Evolutionary conservation across 164 flowering plant genomes (phyloP).

Genomic region (Tetracentron sinense): DNA sequence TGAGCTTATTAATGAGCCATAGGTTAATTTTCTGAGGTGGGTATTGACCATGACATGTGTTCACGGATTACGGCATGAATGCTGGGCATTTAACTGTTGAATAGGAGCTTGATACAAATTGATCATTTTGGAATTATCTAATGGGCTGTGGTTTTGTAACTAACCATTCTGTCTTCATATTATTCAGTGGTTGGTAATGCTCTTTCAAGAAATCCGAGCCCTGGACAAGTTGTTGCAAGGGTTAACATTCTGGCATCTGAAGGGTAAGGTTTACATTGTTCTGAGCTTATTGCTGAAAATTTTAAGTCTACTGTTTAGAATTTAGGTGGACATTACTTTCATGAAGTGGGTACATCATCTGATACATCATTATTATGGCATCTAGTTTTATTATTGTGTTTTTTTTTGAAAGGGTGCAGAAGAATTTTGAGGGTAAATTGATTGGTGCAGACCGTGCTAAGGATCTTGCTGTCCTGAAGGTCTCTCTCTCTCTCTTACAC

Average conservation of each 20-base stretch:
- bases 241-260: constrained; percentile 87
- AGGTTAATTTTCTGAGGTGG: background rate
- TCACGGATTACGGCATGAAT: background rate
- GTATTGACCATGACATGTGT: background rate
- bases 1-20: background rate
- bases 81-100: background rate
- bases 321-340: background rate
- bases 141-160: background rate
- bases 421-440: constrained; percentile 84
- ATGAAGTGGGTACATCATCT: background rate
- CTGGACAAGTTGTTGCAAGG: constrained; percentile 87
- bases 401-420: constrained; percentile 61
- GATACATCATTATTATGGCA: background rate
- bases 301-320: background rate
- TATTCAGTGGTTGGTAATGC: constrained; percentile 80
- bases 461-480: constrained; percentile 95
- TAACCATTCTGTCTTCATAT: constrained; percentile 3
- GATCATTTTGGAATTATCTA: background rate
- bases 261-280: constrained; percentile 52
- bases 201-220: constrained; percentile 71
- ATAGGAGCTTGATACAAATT: constrained; percentile 6
- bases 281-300: constrained; percentile 13
- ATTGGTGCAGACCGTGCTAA: constrained; percentile 95
- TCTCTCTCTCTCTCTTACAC: constrained; percentile 12
- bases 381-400: constrained; percentile 10